phyloP scores from a whole-genome alignment of 2,329 filamentous ascomycete species.

The Botrytis aclada region DNA sequence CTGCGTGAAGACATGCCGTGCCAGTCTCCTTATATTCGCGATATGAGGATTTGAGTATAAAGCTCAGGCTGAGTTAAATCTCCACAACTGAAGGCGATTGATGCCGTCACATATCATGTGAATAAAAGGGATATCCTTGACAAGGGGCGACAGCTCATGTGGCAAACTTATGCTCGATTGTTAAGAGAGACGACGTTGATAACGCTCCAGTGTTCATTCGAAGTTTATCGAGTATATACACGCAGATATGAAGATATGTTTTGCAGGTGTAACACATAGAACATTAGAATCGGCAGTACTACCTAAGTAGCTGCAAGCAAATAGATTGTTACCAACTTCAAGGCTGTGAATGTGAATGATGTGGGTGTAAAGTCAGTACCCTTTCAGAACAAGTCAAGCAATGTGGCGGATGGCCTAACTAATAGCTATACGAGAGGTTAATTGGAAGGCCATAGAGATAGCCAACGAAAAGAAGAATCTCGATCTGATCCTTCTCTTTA shows the following conservation, averaged over 20 bases:
- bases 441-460: not conserved
- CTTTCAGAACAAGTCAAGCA: constrained; percentile 1
- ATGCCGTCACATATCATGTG: not conserved
- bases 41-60: not conserved
- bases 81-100: not conserved
- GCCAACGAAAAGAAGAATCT: not conserved
- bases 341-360: constrained; percentile 7
- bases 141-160: not conserved
- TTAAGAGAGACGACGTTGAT: not conserved
- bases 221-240: not conserved
- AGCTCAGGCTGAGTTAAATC: not conserved
- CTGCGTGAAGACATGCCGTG: not conserved
- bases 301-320: not conserved
- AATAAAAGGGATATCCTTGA: not conserved
- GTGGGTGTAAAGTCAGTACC: not conserved
- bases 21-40: not conserved
- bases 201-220: not conserved
- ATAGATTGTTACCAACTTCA: not conserved
- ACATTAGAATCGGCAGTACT: not conserved
- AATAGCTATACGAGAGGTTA: not conserved
- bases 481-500: not conserved
- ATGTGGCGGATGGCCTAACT: not conserved
- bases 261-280: not conserved
- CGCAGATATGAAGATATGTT: not conserved
- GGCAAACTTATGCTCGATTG: not conserved